Percentiles rank a stretch among this genome's conserved stretches.
phyloP scores from a whole-genome alignment of 371 early-diverging fungal species.

The Fennellomyces sp. region DNA sequence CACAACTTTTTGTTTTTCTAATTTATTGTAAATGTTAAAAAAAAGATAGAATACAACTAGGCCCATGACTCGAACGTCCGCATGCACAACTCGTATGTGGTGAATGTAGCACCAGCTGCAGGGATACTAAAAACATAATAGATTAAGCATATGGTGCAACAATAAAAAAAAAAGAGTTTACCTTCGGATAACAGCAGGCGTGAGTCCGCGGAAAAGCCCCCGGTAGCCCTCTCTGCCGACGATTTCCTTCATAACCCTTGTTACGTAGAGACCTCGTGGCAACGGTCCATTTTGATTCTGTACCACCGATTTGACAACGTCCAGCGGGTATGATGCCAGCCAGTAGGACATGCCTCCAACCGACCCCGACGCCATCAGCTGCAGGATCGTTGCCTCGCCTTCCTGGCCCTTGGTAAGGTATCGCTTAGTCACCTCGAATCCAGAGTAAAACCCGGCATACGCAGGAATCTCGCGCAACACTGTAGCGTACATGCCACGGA shows the following conservation, averaged over 20 bases:
- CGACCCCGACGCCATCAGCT: conserved; percentile 78
- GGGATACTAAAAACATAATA: conserved; percentile 53
- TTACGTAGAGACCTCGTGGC: conserved; percentile 67
- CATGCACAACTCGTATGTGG: conserved; percentile 74
- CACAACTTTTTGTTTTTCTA: background rate
- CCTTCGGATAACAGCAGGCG: conserved; percentile 57
- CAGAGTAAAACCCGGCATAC: conserved; percentile 83
- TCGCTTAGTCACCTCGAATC: conserved; percentile 78
- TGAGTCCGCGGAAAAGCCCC: conserved; percentile 68
- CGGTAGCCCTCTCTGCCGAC: conserved; percentile 54
- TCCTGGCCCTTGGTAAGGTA: conserved; percentile 44
- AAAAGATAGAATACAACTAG: background rate
- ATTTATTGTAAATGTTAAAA: background rate
- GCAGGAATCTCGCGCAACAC: conserved; percentile 81
- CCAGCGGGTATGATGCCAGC: conserved; percentile 83
- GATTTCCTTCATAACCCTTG: conserved; percentile 51
- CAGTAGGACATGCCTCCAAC: conserved; percentile 81
- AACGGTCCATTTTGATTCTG: conserved; percentile 15
- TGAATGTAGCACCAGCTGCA: conserved; percentile 80
- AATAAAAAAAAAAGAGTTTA: conserved; percentile 5
- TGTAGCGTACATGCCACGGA: conserved; percentile 83
- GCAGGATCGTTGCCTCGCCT: conserved; percentile 47
- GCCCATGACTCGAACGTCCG: conserved; percentile 37
- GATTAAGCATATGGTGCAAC: conserved; percentile 1
- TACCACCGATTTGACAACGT: conserved; percentile 82